These are phyloP conservation scores for Leishmania tropica DNA, from an alignment of 208 protist genomes.

Conservation along the genomic window DNA sequence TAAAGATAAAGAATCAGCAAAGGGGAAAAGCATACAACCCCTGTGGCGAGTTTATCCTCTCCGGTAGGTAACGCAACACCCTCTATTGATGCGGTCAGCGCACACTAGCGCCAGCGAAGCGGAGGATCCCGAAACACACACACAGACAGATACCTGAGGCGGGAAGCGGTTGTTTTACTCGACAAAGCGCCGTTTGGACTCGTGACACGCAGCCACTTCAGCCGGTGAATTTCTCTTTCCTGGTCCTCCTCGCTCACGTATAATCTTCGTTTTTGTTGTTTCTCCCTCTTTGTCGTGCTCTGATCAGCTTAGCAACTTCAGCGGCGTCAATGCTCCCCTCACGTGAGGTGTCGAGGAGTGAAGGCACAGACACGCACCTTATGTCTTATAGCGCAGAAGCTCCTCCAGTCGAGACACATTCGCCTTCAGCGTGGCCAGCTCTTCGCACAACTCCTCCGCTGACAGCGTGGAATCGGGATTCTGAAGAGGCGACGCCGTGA, in stretches of 20 bases:
- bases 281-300: background rate
- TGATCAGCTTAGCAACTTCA: background rate
- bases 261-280: background rate
- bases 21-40: background rate
- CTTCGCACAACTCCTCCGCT: slow-evolving; percentile 29
- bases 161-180: background rate
- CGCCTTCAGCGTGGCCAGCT: slow-evolving; percentile 59
- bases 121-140: background rate
- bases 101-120: background rate
- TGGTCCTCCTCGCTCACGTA: background rate
- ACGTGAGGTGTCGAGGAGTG: background rate
- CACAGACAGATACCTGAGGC: no score
- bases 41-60: background rate
- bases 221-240: background rate
- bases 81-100: background rate
- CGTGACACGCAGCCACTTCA: background rate
- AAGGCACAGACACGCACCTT: background rate
- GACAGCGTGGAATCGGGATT: background rate
- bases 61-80: background rate
- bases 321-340: background rate
- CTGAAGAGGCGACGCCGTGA: background rate
- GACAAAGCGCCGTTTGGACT: background rate
- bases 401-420: slow-evolving; percentile 62
- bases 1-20: background rate
- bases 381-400: slow-evolving; percentile 38